Evolutionary conservation across 2,329 filamentous ascomycete species (phyloP), one percentile per base, ranked within the genome.

Genomic region (Colletotrichum sp.): DNA sequence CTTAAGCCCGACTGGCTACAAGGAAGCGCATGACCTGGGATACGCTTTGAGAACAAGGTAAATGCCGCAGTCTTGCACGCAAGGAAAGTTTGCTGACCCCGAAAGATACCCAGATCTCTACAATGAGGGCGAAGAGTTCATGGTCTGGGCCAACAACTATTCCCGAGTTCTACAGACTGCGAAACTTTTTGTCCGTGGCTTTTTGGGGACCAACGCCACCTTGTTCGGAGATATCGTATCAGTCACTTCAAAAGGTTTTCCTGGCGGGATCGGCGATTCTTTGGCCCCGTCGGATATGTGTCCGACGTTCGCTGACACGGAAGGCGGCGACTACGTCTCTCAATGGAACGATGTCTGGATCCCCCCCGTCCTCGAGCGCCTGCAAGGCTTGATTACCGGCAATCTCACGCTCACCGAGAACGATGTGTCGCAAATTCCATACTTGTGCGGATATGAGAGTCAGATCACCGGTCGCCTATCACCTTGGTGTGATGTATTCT

Each of bases 401-500:
- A 85, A 88, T 52, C 87, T 94, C 39, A 88, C 87, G 1, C 86
- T 94, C 39, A 88, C 86, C 0, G 83, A 88, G 36, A 83, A 82
- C 3, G 91, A 94, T 73, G 85, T 92, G 57, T 85, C 84, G 9
- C 88, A 89, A 60, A 92, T 94, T 66, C 92, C 92, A 0, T 94
- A 94, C 78, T 86, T 94, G n/a, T 95, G 93, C 78, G 93, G 92
- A 6, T 95, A 93, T 75, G 93, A 95, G 79, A 92, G 89, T 4
- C 93, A 94, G 79, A 93, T 94, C 77, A 91, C 87, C 0, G 92
- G 93, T 2, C 84, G 83, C 3, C 82, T 90, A 6, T 93, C 91
- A 6, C 90, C 92, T 0, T 94, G 91, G 85, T 94, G 93, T 81
- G 85, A 85, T 67, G 86, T 93, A 18, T 92, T 93, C 79, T 92